Base-by-base conservation (phyloP, 495 filamentous ascomycete species). In the Penicillium tannophilum region DNA sequence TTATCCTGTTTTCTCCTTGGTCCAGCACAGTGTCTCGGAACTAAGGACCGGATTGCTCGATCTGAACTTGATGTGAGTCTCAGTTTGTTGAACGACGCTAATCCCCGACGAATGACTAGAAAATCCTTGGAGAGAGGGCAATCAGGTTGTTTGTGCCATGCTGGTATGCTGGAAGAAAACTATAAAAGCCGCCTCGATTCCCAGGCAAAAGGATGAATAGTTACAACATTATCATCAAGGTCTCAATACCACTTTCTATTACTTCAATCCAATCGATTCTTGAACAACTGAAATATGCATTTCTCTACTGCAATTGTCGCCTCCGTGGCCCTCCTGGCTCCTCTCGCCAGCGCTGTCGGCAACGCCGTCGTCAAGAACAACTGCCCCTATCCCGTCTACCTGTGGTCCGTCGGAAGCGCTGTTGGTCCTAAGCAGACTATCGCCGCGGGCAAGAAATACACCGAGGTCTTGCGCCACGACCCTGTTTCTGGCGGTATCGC, bases 351-450 rank as follows among this genome's bases (percentile, higher is more conserved):
- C 44, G 81, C 84, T 44, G 66, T 81, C 46, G 82, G 83, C 64
- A 69, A 71, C 49, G 84, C 84, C 50, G 54, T 74, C 50, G 80
- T 86, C 10, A 56, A 71, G 55, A 86, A 86, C 72, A 76, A 77
- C 51, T 85, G 81, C 73, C 14, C 54, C 55, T 33, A 47, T 53
- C 59, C 74, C 26, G 74, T 85, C 44, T 82, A 84, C 60, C 64
- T 84, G 55, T 85, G 83, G 83, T 82, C 82, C 12, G 84, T 86
- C 44, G 83, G 80, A 51, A 56, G 64, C 54, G 54, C 70, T n/a
- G 66, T 85, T 55, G 68, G 72, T 24, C 66, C 70, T 0, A 66
- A 70, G 53, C 69, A 74, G 52, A 77, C 73, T 28, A 61, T 86
- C 44, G 30, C 63, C 6, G 58, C 74, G 8, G 76, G 74, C 41